A percentile compares a stretch with the other conserved stretches of the same genome.
Conservation (phyloP, 2,329 filamentous ascomycete species). For the Ophiostoma populinum region DNA sequence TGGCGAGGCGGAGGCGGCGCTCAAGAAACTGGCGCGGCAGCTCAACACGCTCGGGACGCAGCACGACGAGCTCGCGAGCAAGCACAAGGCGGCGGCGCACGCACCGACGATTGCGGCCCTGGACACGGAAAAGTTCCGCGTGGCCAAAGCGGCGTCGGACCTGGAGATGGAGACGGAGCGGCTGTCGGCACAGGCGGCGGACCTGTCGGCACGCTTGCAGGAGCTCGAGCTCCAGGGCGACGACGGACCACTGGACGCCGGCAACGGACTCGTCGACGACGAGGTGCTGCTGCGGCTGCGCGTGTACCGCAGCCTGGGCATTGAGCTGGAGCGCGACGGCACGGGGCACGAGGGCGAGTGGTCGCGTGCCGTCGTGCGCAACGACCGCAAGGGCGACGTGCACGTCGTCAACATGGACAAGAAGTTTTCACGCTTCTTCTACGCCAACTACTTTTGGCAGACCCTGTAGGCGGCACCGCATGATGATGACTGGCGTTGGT, state of each 20-base stretch:
- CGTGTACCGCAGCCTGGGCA: conserved; percentile 79
- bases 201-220: conserved; percentile 56
- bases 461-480: conserved; percentile 60
- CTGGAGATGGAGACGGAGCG: conserved; percentile 90
- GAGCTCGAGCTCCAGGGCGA: conserved; percentile 78
- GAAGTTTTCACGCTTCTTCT: conserved; percentile 81
- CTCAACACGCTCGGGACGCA: conserved; percentile 59
- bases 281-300: conserved; percentile 62
- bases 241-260: conserved; percentile 37
- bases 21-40: conserved; percentile 59
- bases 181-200: conserved; percentile 59
- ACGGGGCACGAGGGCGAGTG: conserved; percentile 59
- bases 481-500: too few relatives aligned
- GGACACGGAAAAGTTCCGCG: conserved; percentile 85
- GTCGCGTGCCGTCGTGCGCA: conserved; percentile 69
- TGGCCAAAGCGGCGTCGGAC: conserved; percentile 80
- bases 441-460: conserved; percentile 93
- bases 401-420: conserved; percentile 89
- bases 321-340: conserved; percentile 63
- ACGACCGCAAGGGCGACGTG: conserved; percentile 75
- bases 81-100: conserved; percentile 65
- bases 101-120: conserved; percentile 70
- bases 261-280: conserved; percentile 25
- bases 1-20: conserved; percentile 46
- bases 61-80: conserved; percentile 55